Conservation (phyloP, 2,329 filamentous ascomycete genomes). For the Purpureocillium takamizusanense region DNA sequence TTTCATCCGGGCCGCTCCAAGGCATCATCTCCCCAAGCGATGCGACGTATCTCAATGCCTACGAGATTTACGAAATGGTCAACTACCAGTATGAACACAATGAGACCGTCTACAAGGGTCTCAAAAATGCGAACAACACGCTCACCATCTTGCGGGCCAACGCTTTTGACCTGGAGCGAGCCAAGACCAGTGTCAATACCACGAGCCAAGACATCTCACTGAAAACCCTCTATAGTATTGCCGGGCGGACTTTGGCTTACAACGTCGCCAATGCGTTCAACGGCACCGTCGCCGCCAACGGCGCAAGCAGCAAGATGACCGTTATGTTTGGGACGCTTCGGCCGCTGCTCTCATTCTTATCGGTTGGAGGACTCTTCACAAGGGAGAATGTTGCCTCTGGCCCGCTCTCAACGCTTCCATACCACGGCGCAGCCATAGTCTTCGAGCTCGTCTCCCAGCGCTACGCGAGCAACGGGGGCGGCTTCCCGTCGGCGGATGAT, state of each 20-base stretch:
- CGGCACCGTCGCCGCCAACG: slow-evolving; percentile 27
- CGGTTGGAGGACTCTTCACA: slow-evolving; percentile 36
- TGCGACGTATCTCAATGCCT: slow-evolving; percentile 39
- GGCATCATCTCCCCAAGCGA: slow-evolving; percentile 23
- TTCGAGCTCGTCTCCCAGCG: slow-evolving; percentile 52
- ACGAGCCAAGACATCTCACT: slow-evolving; percentile 27
- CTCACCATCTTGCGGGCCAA: slow-evolving; percentile 46
- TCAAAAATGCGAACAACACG: slow-evolving; percentile 24
- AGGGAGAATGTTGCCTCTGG: slow-evolving; percentile 39
- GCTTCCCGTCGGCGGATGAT: slow-evolving; percentile 21
- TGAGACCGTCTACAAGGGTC: slow-evolving; percentile 24
- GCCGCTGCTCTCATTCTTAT: slow-evolving; percentile 47
- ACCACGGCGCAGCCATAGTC: slow-evolving; percentile 65
- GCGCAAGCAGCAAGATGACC: slow-evolving; percentile 36
- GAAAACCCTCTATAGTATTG: slow-evolving; percentile 33
- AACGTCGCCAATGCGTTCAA: slow-evolving; percentile 33
- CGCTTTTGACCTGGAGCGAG: slow-evolving; percentile 59
- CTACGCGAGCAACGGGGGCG: slow-evolving; percentile 5
- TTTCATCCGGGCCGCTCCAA: slow-evolving; percentile 23
- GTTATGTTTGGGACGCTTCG: slow-evolving; percentile 46
- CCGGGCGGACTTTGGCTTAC: slow-evolving; percentile 42
- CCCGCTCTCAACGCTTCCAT: slow-evolving; percentile 34
- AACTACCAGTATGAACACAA: slow-evolving; percentile 46
- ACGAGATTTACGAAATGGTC: slow-evolving; percentile 45
- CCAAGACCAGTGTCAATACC: slow-evolving; percentile 44